These are phyloP conservation scores for Byssoonygena ceratinophila DNA, from an alignment of 2,329 filamentous ascomycete species.

Conservation along the genomic window DNA sequence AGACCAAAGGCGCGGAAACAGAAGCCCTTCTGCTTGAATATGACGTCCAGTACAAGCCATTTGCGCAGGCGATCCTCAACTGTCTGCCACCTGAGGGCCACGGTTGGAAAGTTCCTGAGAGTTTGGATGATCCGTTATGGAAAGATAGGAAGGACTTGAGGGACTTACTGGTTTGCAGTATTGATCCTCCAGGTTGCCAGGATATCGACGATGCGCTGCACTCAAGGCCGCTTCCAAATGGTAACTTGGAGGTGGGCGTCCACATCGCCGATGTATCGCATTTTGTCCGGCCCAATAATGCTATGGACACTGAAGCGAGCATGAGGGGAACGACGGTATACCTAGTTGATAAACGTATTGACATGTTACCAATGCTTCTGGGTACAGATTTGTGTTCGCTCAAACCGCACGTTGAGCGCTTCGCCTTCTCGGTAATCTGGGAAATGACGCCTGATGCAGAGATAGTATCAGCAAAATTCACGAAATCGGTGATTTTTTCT, in stretches of 20 bases:
- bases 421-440: constrained; percentile 77
- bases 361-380: constrained; percentile 95
- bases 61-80: constrained; percentile 89
- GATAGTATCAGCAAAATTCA: constrained; percentile 75
- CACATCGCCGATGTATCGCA: constrained; percentile 99
- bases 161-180: constrained; percentile 84
- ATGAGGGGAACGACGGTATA: constrained; percentile 94
- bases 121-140: constrained; percentile 74
- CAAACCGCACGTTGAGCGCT: constrained; percentile 94
- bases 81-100: constrained; percentile 87
- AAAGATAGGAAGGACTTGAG: constrained; percentile 72
- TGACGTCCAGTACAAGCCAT: constrained; percentile 94
- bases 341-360: constrained; percentile 95
- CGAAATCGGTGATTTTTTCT: constrained; percentile 95
- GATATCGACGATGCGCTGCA: constrained; percentile 98
- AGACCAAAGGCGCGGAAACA: constrained; percentile 95
- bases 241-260: constrained; percentile 90
- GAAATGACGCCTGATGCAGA: constrained; percentile 78
- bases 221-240: constrained; percentile 71
- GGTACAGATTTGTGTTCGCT: constrained; percentile 93
- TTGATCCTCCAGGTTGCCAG: constrained; percentile 89
- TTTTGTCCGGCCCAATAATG: constrained; percentile 92
- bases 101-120: constrained; percentile 82
- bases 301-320: constrained; percentile 93
- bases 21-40: constrained; percentile 89